Percentiles rank a stretch among this genome's conserved stretches.
These are phyloP conservation scores for Ascochyta lentis DNA, from an alignment of 2,329 filamentous ascomycete genomes.

Conservation along the genomic window DNA sequence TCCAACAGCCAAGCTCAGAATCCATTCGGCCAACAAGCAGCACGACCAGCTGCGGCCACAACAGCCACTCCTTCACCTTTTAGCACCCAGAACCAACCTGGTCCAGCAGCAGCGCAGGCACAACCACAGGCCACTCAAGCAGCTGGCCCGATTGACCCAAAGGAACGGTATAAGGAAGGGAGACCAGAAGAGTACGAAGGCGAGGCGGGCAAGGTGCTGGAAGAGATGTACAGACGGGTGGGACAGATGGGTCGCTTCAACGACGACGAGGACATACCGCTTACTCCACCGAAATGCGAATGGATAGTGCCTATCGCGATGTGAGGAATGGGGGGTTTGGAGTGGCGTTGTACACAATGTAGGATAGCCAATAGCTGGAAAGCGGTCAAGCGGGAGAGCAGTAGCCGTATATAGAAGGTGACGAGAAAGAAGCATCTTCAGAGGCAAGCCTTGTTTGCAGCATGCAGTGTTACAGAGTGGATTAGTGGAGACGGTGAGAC, in stretches of 20 bases:
- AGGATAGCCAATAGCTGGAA: neutral
- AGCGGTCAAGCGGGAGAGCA: neutral
- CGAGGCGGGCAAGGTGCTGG: conserved; percentile 58
- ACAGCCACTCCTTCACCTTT: conserved; percentile 27
- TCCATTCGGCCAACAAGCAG: conserved; percentile 30
- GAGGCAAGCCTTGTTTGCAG: neutral
- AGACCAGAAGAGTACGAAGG: conserved; percentile 65
- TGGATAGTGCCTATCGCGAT: conserved; percentile 58
- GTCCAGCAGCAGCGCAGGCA: conserved; percentile 13
- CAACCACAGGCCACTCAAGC: conserved; percentile 50
- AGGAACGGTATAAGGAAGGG: conserved; percentile 65
- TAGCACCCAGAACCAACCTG: conserved; percentile 15
- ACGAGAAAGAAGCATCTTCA: neutral
- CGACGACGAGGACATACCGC: conserved; percentile 73
- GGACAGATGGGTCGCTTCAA: conserved; percentile 71
- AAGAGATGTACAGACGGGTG: conserved; percentile 70
- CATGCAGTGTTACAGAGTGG: neutral
- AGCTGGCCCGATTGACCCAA: conserved; percentile 35
- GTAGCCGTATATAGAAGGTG: neutral
- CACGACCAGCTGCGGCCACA: conserved; percentile 10
- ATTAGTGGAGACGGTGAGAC: neutral
- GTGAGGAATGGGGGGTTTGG: neutral
- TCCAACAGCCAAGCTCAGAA: conserved; percentile 21
- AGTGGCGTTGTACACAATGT: neutral
- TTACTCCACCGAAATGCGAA: conserved; percentile 78